A percentile compares a stretch with the other conserved stretches of the same genome.
Conservation (phyloP, 306 rosid genomes). For the Oxytropis ochrocephala region DNA sequence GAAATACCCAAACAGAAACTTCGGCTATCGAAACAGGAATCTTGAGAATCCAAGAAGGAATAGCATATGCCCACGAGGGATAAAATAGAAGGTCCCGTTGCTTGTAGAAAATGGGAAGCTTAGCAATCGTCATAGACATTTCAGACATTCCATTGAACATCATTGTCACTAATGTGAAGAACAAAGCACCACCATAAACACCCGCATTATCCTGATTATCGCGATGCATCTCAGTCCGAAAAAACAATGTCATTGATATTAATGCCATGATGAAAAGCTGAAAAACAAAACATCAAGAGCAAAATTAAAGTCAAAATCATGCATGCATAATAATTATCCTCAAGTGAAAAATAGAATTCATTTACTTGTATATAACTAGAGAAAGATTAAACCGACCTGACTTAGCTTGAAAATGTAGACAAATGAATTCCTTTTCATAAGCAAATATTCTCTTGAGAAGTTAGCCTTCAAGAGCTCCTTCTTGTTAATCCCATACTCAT, state of each 20-base stretch:
- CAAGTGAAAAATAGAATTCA: neutral
- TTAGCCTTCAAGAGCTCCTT: slow-evolving; percentile 34
- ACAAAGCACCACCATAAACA: slow-evolving; percentile 19
- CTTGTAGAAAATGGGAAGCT: slow-evolving; percentile 58
- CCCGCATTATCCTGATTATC: slow-evolving; percentile 35
- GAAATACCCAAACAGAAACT: slow-evolving; percentile 38
- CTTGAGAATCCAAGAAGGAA: slow-evolving; percentile 44
- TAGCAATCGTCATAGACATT: slow-evolving; percentile 33
- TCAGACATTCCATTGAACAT: slow-evolving; percentile 36
- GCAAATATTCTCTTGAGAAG: slow-evolving; percentile 33
- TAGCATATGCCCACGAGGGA: slow-evolving; percentile 53
- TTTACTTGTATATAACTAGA: no score
- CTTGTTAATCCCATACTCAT: slow-evolving; percentile 28
- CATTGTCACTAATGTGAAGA: neutral
- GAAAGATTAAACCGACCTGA: slow-evolving; percentile 16
- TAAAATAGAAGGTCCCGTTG: slow-evolving; percentile 47
- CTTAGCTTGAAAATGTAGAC: slow-evolving; percentile 30
- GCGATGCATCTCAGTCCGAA: slow-evolving; percentile 62
- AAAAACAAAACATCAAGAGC: neutral
- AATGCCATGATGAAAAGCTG: slow-evolving; percentile 45
- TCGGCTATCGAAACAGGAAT: slow-evolving; percentile 34
- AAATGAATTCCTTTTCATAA: slow-evolving; percentile 40
- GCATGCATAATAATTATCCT: neutral
- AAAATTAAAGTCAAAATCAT: neutral
- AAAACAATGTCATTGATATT: slow-evolving; percentile 45